Conservation (phyloP, 768 basidiomycete genomes). For the Agrocybe pediades region DNA sequence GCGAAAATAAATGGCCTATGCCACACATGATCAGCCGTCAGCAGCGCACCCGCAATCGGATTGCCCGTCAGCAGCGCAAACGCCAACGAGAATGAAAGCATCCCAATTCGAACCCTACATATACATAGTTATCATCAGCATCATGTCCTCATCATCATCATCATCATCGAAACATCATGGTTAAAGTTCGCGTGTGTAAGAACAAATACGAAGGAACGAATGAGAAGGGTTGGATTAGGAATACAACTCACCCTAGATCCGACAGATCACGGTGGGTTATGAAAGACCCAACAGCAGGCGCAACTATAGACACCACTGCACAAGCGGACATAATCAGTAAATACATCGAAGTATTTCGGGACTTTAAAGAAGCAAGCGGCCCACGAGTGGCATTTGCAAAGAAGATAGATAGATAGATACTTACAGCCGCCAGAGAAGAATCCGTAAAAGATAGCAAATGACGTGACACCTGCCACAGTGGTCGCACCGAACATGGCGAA, state of each 20-base stretch:
- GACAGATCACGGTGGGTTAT: constrained; percentile 39
- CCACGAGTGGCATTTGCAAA: no score
- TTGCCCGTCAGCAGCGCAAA: constrained; percentile 51
- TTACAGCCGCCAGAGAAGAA: constrained; percentile 57
- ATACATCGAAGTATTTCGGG: neutral
- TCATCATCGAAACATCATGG: neutral
- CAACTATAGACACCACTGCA: constrained; percentile 40
- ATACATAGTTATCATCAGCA: no score
- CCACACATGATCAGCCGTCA: constrained; percentile 43
- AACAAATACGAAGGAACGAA: no score
- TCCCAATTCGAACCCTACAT: constrained; percentile 50
- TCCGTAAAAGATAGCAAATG: constrained; percentile 52
- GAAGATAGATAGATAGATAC: no score
- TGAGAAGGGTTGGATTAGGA: no score
- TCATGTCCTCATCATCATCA: no score
- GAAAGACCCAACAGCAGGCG: constrained; percentile 40
- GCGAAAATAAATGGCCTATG: constrained; percentile 45
- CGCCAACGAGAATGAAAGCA: constrained; percentile 43
- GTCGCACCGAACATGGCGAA: constrained; percentile 53
- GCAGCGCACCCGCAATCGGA: constrained; percentile 53
- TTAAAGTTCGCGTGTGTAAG: neutral
- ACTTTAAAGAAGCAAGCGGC: constrained; percentile 14
- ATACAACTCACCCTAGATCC: constrained; percentile 43
- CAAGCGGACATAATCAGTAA: constrained; percentile 1
- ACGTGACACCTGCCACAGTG: constrained; percentile 38